phyloP scores from a whole-genome alignment of 1,284 basidiomycete genomes.

The Rhodofomes roseus region DNA sequence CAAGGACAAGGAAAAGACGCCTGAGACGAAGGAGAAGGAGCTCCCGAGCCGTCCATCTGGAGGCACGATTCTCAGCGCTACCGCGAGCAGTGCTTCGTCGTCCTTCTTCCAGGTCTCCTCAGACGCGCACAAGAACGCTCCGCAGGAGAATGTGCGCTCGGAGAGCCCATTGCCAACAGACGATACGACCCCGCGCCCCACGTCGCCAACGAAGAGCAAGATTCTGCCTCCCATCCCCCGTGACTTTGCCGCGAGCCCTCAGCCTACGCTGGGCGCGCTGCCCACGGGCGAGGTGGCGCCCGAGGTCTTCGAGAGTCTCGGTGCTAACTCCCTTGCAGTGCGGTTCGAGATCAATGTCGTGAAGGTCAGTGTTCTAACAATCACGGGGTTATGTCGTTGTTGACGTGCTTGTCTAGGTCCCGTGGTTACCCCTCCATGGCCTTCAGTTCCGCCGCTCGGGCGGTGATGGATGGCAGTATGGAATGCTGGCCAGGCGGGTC shows the following conservation, averaged over 20 bases:
- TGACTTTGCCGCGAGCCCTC: conserved; percentile 48
- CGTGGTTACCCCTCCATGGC: conserved; percentile 90
- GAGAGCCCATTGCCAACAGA: conserved; percentile 30
- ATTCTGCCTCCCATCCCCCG: conserved; percentile 62
- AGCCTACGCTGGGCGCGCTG: conserved; percentile 39
- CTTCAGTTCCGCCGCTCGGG: conserved; percentile 92
- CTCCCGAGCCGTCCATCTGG: conserved; percentile 48
- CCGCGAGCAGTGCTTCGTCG: conserved; percentile 70
- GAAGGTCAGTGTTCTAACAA: conserved; percentile 60
- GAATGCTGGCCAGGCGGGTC: conserved; percentile 93
- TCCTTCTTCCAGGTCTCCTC: conserved; percentile 76
- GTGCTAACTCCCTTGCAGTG: conserved; percentile 76
- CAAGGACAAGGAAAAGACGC: conserved; percentile 33
- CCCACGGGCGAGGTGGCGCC: conserved; percentile 64
- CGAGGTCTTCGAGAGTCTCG: conserved; percentile 70
- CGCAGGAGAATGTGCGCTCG: conserved; percentile 32
- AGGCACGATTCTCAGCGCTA: conserved; percentile 50
- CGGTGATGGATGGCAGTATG: conserved; percentile 97
- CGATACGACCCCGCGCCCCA: conserved; percentile 34
- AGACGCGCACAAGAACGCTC: conserved; percentile 42
- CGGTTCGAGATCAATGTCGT: conserved; percentile 94
- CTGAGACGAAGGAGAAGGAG: conserved; percentile 38
- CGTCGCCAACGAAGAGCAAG: conserved; percentile 49
- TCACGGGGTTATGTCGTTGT: neutral
- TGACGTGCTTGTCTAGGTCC: conserved; percentile 56